Conservation (phyloP, 23 red algal species). For the Chondrus crispus region DNA sequence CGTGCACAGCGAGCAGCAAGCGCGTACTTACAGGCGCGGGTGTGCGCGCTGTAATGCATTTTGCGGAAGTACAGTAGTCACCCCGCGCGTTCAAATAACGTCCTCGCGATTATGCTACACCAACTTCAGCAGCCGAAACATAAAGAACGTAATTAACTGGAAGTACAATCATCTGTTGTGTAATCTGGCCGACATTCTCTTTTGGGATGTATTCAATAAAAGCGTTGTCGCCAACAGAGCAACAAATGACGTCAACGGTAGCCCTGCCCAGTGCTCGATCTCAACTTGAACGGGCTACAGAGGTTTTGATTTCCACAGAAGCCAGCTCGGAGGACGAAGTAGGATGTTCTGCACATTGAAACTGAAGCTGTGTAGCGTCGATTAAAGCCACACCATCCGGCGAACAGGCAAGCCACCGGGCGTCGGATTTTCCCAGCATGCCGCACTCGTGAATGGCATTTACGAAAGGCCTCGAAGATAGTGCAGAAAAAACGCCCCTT, state of each 20-base stretch:
- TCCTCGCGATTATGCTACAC: background rate
- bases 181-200: slow-evolving; percentile 3
- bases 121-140: background rate
- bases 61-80: too few relatives aligned
- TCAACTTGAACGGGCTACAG: background rate
- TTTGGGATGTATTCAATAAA: background rate
- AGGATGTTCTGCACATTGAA: background rate
- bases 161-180: slow-evolving; percentile 14
- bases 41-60: too few relatives aligned
- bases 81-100: too few relatives aligned
- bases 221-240: background rate
- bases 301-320: slow-evolving; percentile 24
- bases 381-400: slow-evolving; percentile 2
- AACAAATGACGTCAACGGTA: background rate
- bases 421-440: background rate
- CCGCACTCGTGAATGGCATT: background rate
- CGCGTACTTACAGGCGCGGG: too few relatives aligned
- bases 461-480: background rate
- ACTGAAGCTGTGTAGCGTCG: background rate
- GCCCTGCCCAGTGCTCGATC: background rate
- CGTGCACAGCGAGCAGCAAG: too few relatives aligned
- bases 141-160: background rate
- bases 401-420: background rate
- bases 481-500: slow-evolving; percentile 9
- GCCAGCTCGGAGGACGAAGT: background rate